Conservation (phyloP, 352 stramenopile genomes). For the Phytophthora quininea region DNA sequence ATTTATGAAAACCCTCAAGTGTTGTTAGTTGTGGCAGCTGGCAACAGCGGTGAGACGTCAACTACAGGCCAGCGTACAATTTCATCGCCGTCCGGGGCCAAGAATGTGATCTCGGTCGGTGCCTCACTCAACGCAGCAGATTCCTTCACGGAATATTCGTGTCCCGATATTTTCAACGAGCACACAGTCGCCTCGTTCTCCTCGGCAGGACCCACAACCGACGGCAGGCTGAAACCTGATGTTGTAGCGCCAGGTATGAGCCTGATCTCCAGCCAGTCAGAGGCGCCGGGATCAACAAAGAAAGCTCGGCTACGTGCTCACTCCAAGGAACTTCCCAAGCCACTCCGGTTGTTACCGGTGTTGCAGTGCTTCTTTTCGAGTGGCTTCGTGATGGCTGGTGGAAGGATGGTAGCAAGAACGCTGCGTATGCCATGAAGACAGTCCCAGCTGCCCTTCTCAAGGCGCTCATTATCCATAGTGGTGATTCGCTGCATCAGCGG, state of each 20-base stretch:
- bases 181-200: slow-evolving; percentile 85
- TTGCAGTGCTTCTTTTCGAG: slow-evolving; percentile 77
- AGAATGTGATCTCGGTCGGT: slow-evolving; percentile 86
- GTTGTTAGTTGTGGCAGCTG: slow-evolving; percentile 87
- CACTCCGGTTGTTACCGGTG: slow-evolving; percentile 73
- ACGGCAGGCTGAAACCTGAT: slow-evolving; percentile 89
- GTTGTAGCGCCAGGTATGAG: slow-evolving; percentile 86
- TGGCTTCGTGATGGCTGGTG: slow-evolving; percentile 85
- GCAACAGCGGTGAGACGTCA: slow-evolving; percentile 86
- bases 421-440: slow-evolving; percentile 53
- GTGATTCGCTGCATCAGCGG: slow-evolving; percentile 54
- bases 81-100: slow-evolving; percentile 80
- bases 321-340: slow-evolving; percentile 82
- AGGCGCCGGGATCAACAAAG: slow-evolving; percentile 52
- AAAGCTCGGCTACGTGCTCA: slow-evolving; percentile 65
- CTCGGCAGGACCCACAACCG: slow-evolving; percentile 76
- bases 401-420: slow-evolving; percentile 65
- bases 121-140: slow-evolving; percentile 71
- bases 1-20: slow-evolving; percentile 87
- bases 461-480: slow-evolving; percentile 83
- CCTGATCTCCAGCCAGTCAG: slow-evolving; percentile 76
- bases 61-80: slow-evolving; percentile 62
- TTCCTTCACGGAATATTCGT: slow-evolving; percentile 55
- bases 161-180: slow-evolving; percentile 72
- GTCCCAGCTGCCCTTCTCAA: slow-evolving; percentile 80